Conservation (phyloP, 2,329 filamentous ascomycete species). For the Purpureocillium takamizusanense region DNA sequence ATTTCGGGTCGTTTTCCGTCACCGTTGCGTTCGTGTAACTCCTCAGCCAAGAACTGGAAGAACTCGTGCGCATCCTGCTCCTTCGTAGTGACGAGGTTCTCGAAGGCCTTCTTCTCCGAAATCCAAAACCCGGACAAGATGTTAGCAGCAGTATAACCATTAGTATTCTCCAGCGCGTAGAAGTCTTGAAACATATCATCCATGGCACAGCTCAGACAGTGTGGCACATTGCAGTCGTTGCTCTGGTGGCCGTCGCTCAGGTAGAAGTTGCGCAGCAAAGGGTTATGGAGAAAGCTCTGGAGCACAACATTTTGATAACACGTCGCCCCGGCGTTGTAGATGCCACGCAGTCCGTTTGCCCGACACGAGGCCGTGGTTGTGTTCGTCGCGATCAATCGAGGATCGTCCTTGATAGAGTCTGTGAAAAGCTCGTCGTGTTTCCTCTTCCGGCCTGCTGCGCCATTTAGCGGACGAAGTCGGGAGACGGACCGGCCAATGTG, state of each 20-base stretch:
- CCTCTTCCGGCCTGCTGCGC: constrained; percentile 53
- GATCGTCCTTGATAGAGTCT: constrained; percentile 59
- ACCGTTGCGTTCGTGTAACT: constrained; percentile 75
- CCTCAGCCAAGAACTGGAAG: constrained; percentile 90
- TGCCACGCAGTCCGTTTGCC: constrained; percentile 78
- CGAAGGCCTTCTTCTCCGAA: constrained; percentile 62
- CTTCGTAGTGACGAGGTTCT: constrained; percentile 78
- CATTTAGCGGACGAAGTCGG: neutral
- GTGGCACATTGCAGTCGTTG: constrained; percentile 55
- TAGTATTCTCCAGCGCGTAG: constrained; percentile 65
- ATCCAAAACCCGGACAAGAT: constrained; percentile 89
- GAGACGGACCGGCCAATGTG: neutral
- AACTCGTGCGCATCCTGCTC: constrained; percentile 98
- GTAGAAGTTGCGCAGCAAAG: constrained; percentile 84
- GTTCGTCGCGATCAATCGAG: constrained; percentile 68
- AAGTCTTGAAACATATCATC: constrained; percentile 68
- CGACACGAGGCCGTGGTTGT: constrained; percentile 74
- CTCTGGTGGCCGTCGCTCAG: constrained; percentile 82
- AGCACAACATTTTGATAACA: constrained; percentile 97
- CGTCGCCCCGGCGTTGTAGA: constrained; percentile 97
- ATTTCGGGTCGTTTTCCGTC: constrained; percentile 55
- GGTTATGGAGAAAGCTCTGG: constrained; percentile 89
- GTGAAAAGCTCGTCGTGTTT: constrained; percentile 65
- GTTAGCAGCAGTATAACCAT: constrained; percentile 83
- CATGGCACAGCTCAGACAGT: constrained; percentile 62